These are phyloP conservation scores for Corchorus olitorius DNA, from an alignment of 345 rosid genomes.

Conservation along the genomic window DNA sequence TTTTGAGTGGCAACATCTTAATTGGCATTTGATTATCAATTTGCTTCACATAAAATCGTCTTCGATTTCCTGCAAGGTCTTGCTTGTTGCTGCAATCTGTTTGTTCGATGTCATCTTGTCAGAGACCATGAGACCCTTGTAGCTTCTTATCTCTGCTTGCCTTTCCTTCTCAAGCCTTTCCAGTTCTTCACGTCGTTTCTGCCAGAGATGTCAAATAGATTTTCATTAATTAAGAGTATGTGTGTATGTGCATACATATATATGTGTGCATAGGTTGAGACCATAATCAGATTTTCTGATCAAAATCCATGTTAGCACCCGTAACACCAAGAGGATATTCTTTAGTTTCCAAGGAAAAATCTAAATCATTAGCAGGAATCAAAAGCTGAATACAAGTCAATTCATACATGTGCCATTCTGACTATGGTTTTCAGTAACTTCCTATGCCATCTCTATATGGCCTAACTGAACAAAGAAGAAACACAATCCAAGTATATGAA, in stretches of 20 bases:
- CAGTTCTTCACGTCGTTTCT: constrained; percentile 93
- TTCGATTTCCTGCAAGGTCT: constrained; percentile 92
- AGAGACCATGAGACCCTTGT: constrained; percentile 93
- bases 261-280: background rate
- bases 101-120: constrained; percentile 98
- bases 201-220: constrained; percentile 23
- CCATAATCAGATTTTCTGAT: constrained; percentile 2
- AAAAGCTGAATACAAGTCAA: background rate
- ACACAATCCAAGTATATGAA: background rate
- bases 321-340: background rate
- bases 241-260: no score
- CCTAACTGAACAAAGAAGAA: background rate
- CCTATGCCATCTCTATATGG: background rate
- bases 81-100: constrained; percentile 76
- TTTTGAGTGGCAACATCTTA: constrained; percentile 21
- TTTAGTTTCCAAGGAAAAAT: background rate
- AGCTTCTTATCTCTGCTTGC: constrained; percentile 92
- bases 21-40: background rate
- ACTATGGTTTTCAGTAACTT: background rate
- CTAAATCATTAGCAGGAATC: background rate
- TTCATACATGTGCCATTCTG: background rate
- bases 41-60: constrained; percentile 87
- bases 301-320: background rate
- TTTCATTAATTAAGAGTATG: background rate
- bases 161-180: constrained; percentile 90